phyloP scores from a whole-genome alignment of 495 filamentous ascomycete genomes.

The Penicillium simplicissimum region DNA sequence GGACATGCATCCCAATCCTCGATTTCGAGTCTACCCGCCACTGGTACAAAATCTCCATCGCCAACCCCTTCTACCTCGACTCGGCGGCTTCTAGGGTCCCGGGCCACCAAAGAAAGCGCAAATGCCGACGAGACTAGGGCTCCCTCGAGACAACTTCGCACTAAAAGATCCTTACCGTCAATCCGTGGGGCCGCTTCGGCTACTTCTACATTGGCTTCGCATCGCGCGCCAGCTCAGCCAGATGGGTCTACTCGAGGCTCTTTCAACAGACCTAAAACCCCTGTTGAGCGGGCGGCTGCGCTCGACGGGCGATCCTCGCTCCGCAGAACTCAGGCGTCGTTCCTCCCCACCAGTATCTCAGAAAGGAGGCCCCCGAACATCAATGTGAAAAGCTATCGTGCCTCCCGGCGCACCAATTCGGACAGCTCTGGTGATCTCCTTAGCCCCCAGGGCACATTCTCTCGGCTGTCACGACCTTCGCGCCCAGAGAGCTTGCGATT shows the following conservation, averaged over 20 bases:
- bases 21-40: slow-evolving; percentile 61
- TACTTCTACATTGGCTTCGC: slow-evolving; percentile 34
- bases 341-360: slow-evolving; percentile 76
- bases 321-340: slow-evolving; percentile 68
- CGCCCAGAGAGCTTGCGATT: slow-evolving; percentile 47
- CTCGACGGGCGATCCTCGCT: slow-evolving; percentile 54
- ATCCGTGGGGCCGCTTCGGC: slow-evolving; percentile 57
- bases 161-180: slow-evolving; percentile 85
- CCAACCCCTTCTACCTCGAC: slow-evolving; percentile 55
- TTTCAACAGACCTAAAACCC: slow-evolving; percentile 65
- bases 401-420: slow-evolving; percentile 74
- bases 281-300: slow-evolving; percentile 58
- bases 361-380: slow-evolving; percentile 77
- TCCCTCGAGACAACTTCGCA: slow-evolving; percentile 70
- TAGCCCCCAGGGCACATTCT: slow-evolving; percentile 45
- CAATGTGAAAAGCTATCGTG: slow-evolving; percentile 65
- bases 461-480: slow-evolving; percentile 50
- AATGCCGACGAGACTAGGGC: slow-evolving; percentile 62
- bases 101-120: slow-evolving; percentile 51
- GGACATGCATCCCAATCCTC: slow-evolving; percentile 69
- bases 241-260: slow-evolving; percentile 45
- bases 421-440: slow-evolving; percentile 56
- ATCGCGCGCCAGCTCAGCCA: slow-evolving; percentile 41
- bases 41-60: slow-evolving; percentile 51
- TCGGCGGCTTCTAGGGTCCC: slow-evolving; percentile 58